Base-by-base conservation (phyloP, 2,329 filamentous ascomycete genomes). In the Stemphylium lycopersici region DNA sequence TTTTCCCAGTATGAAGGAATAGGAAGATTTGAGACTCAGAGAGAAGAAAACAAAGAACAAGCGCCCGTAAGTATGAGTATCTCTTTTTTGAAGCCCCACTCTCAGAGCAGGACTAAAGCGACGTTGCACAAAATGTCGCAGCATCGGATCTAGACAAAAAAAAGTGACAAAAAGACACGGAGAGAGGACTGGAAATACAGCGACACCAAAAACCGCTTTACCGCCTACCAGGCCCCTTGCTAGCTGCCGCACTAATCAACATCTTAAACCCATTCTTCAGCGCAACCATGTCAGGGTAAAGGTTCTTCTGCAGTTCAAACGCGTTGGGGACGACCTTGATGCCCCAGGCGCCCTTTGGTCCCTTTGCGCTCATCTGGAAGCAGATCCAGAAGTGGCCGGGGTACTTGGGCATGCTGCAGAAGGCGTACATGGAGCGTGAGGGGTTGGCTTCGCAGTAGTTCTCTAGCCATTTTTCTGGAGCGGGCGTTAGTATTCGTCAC, bases 261-360 rank as follows among this genome's bases (percentile, higher is more conserved):
- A 93, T 77, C 82, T 98, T 98, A 83, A 98, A 98, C 5, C 93
- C 95, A 78, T 99, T 99, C 81, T 93, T 96, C 59, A 99, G 80
- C 43, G 92, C 91, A 64, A 89, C 85, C 90, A 98, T 96, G 69
- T 98, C 93, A 0, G 95, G 93, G 73, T 99, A 99, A 47, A 89
- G 85, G 63, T 90, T 90, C 63, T 90, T 90, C 77, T 92, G 87
- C 67, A 99, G 83, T 79, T 98, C 92, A 71, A 93, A 99, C 4
- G 91, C 95, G 68, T 96, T 90, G 2, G 95, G 95, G 15, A 98
- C 90, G 33, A 97, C 88, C 66, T 95, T 93, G 61, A 99, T 91
- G 4, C 87, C 86, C 88, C 93, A 93, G 41, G 86, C 87, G 59
- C 90, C 87, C 48, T 93, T 85, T 39, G 81, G 83, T 2, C 91